phyloP scores from a whole-genome alignment of 495 filamentous ascomycete genomes.

The Talaromyces borbonicus region DNA sequence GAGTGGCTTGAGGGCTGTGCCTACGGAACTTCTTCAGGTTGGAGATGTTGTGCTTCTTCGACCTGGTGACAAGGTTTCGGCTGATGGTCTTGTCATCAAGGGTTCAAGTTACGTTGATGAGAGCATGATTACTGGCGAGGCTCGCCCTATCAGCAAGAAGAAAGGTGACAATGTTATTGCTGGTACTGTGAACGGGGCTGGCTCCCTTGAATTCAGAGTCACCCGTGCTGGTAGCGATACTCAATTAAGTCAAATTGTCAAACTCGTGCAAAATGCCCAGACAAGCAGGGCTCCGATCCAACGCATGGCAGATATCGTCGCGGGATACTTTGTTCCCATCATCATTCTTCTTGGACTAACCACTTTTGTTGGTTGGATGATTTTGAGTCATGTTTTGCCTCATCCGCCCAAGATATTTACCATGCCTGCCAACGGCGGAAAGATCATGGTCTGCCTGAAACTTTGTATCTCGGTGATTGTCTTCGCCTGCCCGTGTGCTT shows the following conservation, averaged over 20 bases:
- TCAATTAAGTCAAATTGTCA: slow-evolving; percentile 95
- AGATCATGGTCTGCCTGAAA: slow-evolving; percentile 92
- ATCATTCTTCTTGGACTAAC: slow-evolving; percentile 75
- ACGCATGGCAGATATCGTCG: slow-evolving; percentile 79
- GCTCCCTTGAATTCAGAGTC: slow-evolving; percentile 85
- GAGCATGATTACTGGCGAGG: slow-evolving; percentile 97
- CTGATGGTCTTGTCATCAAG: slow-evolving; percentile 76
- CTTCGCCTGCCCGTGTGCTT: slow-evolving; percentile 92
- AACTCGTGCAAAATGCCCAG: slow-evolving; percentile 92
- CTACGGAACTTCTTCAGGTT: slow-evolving; percentile 90
- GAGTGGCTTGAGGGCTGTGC: slow-evolving; percentile 67
- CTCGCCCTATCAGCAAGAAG: slow-evolving; percentile 82
- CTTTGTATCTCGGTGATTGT: slow-evolving; percentile 98
- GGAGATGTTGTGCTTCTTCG: slow-evolving; percentile 88
- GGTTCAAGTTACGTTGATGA: slow-evolving; percentile 94
- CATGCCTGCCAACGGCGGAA: slow-evolving; percentile 70
- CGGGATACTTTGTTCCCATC: slow-evolving; percentile 88
- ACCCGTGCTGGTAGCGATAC: slow-evolving; percentile 90
- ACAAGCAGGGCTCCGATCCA: slow-evolving; percentile 93
- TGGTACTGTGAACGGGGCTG: slow-evolving; percentile 94
- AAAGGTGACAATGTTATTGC: slow-evolving; percentile 75
- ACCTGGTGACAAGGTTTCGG: slow-evolving; percentile 93
- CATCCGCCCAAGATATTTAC: slow-evolving; percentile 84
- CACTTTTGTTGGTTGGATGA: slow-evolving; percentile 91
- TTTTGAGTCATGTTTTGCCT: slow-evolving; percentile 76